Percentiles rank a stretch among this genome's conserved stretches.
Conservation (phyloP, 2,329 filamentous ascomycete genomes). For the Penicillium sp. region DNA sequence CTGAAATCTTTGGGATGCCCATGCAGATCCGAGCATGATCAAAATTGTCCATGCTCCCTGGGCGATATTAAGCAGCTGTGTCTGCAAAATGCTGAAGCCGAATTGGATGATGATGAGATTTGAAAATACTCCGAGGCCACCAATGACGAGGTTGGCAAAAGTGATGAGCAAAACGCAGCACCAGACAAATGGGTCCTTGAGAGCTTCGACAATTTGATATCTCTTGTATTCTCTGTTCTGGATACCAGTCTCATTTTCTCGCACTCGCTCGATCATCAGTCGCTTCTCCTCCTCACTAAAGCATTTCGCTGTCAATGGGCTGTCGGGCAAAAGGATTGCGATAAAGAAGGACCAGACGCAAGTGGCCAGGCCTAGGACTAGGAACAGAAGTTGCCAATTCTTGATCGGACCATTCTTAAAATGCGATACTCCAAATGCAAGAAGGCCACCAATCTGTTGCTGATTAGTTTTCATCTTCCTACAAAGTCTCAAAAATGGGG, state of each 20-base stretch:
- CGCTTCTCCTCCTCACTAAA: conserved; percentile 65
- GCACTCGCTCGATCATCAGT: conserved; percentile 60
- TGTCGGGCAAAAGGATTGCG: conserved; percentile 62
- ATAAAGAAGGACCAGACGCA: conserved; percentile 53
- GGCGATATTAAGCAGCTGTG: conserved; percentile 72
- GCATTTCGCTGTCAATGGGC: conserved; percentile 68
- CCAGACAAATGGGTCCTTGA: conserved; percentile 25
- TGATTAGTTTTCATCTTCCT: not conserved
- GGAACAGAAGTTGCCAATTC: conserved; percentile 68
- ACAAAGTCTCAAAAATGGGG: not conserved
- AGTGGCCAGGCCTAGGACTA: conserved; percentile 60
- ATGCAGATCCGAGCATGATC: conserved; percentile 65
- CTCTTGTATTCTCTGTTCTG: conserved; percentile 56
- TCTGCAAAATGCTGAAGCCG: conserved; percentile 65
- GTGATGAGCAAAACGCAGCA: conserved; percentile 25
- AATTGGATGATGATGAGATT: conserved; percentile 67
- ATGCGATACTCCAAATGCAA: conserved; percentile 56
- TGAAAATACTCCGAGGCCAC: conserved; percentile 43
- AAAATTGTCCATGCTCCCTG: conserved; percentile 72
- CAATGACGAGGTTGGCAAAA: conserved; percentile 23
- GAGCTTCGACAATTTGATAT: conserved; percentile 56
- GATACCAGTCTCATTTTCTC: conserved; percentile 61
- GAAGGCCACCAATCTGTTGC: conserved; percentile 62
- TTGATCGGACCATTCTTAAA: conserved; percentile 56
- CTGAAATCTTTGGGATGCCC: conserved; percentile 64